A percentile compares a stretch with the other conserved stretches of the same genome.
Conservation (phyloP, 179 eudicot species). For the Heliamphora ciliata region DNA sequence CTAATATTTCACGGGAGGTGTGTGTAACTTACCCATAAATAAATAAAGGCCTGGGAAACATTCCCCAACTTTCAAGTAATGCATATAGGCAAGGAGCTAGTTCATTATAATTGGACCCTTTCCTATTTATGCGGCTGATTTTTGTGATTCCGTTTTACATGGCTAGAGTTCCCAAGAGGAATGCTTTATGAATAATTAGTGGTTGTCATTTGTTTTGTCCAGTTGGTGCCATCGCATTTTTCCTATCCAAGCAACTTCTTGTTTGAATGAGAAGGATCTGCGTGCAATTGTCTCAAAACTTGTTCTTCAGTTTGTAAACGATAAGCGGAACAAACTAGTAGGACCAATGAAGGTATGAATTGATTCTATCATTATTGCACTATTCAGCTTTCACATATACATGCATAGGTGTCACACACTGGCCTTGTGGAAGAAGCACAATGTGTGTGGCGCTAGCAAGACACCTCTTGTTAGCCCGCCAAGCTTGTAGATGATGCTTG, state of each 20-base stretch:
- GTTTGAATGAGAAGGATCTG: constrained; percentile 52
- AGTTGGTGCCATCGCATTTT: constrained; percentile 85
- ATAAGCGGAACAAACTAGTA: constrained; percentile 28
- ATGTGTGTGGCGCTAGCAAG: too few species aligned
- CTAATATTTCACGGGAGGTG: too few species aligned
- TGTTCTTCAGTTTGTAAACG: constrained; percentile 43
- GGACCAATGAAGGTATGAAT: constrained; percentile 52
- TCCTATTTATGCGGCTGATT: not conserved
- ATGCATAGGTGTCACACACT: not conserved
- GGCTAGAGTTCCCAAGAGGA: not conserved
- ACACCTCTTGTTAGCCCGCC: too few species aligned
- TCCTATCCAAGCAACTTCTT: constrained; percentile 76
- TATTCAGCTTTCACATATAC: not conserved
- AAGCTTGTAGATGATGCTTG: too few species aligned
- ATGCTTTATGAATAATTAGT: constrained; percentile 6
- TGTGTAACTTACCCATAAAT: too few species aligned
- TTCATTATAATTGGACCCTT: not conserved
- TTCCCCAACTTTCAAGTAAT: not conserved
- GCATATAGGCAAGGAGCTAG: not conserved
- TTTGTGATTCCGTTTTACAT: not conserved
- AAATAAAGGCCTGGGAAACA: not conserved
- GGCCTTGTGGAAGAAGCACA: too few species aligned
- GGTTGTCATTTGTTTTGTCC: constrained; percentile 22
- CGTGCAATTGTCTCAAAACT: constrained; percentile 44
- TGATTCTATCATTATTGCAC: constrained; percentile 8